phyloP scores from a whole-genome alignment of 306 rosid genomes.

The Neltuma alba region DNA sequence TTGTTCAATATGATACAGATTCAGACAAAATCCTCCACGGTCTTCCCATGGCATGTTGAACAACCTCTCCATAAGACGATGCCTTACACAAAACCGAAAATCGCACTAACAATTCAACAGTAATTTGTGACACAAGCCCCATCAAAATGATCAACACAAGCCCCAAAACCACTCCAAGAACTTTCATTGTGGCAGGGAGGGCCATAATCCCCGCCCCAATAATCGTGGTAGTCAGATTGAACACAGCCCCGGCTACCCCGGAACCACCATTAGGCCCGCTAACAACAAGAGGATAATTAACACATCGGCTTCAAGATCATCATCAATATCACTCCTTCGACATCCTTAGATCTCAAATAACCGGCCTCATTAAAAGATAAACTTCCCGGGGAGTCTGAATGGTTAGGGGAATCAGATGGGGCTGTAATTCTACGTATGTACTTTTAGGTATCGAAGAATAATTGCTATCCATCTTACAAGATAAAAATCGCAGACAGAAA shows the following conservation, averaged over 20 bases:
- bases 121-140: slow-evolving; percentile 83
- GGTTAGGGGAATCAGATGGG: slow-evolving; percentile 44
- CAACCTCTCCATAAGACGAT: slow-evolving; percentile 84
- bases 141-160: slow-evolving; percentile 66
- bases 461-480: slow-evolving; percentile 49
- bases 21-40: slow-evolving; percentile 77
- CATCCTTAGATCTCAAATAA: slow-evolving; percentile 48
- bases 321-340: slow-evolving; percentile 35
- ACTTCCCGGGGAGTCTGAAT: slow-evolving; percentile 19
- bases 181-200: slow-evolving; percentile 94
- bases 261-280: slow-evolving; percentile 53
- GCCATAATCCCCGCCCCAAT: slow-evolving; percentile 99
- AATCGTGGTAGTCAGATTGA: slow-evolving; percentile 79
- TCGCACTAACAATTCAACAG: slow-evolving; percentile 73
- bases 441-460: slow-evolving; percentile 63
- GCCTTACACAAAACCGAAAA: slow-evolving; percentile 74
- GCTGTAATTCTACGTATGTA: slow-evolving; percentile 70
- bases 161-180: slow-evolving; percentile 79
- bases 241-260: slow-evolving; percentile 82
- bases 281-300: slow-evolving; percentile 62
- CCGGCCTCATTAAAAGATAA: slow-evolving; percentile 46
- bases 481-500: slow-evolving; percentile 2
- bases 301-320: slow-evolving; percentile 59
- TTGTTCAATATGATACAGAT: slow-evolving; percentile 79
- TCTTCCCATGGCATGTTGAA: slow-evolving; percentile 76